Percentiles rank a stretch among this genome's conserved stretches.
Evolutionary conservation across 768 basidiomycete species (phyloP).

Genomic region (Termitomyces sp.): DNA sequence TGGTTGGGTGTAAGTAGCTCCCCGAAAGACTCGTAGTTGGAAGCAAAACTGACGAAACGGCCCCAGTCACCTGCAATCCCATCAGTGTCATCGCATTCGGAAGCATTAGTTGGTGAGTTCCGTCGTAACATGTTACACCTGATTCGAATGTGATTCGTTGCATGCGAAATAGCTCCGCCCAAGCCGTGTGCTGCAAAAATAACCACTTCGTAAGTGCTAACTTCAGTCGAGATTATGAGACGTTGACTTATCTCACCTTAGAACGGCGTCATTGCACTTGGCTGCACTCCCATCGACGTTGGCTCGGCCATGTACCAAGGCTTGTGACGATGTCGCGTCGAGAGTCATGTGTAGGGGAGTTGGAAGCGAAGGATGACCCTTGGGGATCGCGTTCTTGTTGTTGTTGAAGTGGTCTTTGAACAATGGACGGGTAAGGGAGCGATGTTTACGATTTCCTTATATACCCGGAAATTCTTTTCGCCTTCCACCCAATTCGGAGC

Average conservation of each 20-base stretch:
- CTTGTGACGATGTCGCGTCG: no score
- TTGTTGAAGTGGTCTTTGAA: no score
- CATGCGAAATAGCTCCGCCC: constrained; percentile 7
- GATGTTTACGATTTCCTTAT: no score
- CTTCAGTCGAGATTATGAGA: neutral
- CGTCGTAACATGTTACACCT: neutral
- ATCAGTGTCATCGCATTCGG: constrained; percentile 11
- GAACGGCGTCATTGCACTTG: constrained; percentile 11
- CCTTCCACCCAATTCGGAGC: no score
- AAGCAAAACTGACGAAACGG: neutral
- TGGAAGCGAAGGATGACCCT: no score
- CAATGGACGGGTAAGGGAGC: no score
- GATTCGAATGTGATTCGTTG: neutral
- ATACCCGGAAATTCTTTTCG: no score
- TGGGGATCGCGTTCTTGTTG: no score
- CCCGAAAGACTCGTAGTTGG: neutral
- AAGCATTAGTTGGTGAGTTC: constrained; percentile 15
- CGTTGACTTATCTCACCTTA: neutral
- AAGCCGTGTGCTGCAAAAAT: constrained; percentile 20
- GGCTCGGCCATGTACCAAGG: neutral
- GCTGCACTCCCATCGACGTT: constrained; percentile 11
- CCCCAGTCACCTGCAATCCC: constrained; percentile 14
- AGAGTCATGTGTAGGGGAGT: no score
- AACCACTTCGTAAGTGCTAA: constrained; percentile 18
- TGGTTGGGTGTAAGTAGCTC: constrained; percentile 16